Evolutionary conservation across 2,329 filamentous ascomycete species (phyloP), one percentile per base, ranked within the genome.

Genomic region (Hypoxylon sp.): DNA sequence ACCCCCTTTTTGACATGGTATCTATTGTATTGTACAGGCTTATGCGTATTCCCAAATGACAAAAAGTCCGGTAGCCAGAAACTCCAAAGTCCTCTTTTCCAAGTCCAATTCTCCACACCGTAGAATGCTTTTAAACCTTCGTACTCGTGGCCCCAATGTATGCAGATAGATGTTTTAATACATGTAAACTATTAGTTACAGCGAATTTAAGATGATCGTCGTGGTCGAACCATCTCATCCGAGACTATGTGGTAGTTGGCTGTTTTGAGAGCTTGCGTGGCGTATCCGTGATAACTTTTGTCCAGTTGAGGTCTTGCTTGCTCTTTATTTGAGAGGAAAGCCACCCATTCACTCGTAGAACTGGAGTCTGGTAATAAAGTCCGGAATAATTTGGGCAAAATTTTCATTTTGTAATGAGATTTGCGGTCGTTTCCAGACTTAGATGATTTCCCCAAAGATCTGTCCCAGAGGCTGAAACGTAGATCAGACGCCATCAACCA

Each of bases 21-120:
- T 72, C 67, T 72, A 72, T 72, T 37, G 53, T 70, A 70, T 57
- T 68, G 64, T 72, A 72, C 70, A 72, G 52, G 63, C 58, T 68
- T 54, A 70, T 72, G 63, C 70, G 52, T 63, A 65, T 63, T 64
- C 53, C 65, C 56, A 58, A 51, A 52, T 31, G 33, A 22, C 63
- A 39, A 44, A 39, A 65, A 59, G 67, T 65, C 69, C 64, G 63
- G 57, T 65, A 46, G 19, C 66, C 67, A 68, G 42, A 66, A 72
- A 70, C 67, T 70, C 70, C 67, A 62, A 22, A 22, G 56, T 68
- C 67, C 67, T 72, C 67, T 72, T 72, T 72, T 67, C 63, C 67
- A 22, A 63, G 48, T 58, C 70, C 56, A 57, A 61, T 65, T 68
- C 65, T 69, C 68, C 70, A 52, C 58, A 61, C 65, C 62, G 55